Percentiles rank a stretch among this genome's conserved stretches.
These are phyloP conservation scores for Neonectria sp. DNA, from an alignment of 2,329 filamentous ascomycete species.

Conservation along the genomic window DNA sequence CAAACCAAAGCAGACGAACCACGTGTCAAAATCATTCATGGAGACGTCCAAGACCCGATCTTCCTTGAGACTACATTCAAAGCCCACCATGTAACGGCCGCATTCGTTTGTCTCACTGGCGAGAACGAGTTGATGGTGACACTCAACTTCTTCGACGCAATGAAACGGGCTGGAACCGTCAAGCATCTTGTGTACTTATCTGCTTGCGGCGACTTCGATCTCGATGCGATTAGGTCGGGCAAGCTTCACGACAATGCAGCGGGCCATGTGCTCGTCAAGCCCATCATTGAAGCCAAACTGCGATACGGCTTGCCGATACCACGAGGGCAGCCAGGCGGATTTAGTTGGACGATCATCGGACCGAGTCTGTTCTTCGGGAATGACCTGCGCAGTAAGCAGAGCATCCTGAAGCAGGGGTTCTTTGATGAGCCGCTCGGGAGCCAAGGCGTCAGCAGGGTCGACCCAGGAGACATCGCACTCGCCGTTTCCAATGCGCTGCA, in stretches of 20 bases:
- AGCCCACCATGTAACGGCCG: conserved; percentile 18
- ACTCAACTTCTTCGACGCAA: conserved; percentile 31
- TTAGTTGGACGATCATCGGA: conserved; percentile 34
- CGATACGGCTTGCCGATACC: conserved; percentile 19
- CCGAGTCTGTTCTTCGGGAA: conserved; percentile 33
- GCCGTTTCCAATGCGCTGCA: conserved; percentile 27
- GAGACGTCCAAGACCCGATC: conserved; percentile 27
- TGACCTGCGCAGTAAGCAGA: conserved; percentile 31
- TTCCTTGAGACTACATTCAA: conserved; percentile 22
- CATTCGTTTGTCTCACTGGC: conserved; percentile 29
- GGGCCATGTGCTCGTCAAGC: conserved; percentile 32
- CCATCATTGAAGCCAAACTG: conserved; percentile 33
- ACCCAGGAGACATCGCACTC: conserved; percentile 29
- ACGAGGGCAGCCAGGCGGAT: conserved; percentile 21
- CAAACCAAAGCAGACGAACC: background rate
- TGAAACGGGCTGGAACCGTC: conserved; percentile 17
- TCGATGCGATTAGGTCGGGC: conserved; percentile 26
- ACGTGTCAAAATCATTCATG: conserved; percentile 25
- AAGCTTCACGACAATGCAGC: conserved; percentile 15
- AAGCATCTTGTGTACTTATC: conserved; percentile 35
- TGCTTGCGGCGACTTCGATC: conserved; percentile 21
- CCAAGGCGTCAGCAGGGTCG: conserved; percentile 32
- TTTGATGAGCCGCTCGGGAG: conserved; percentile 33
- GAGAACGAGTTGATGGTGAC: conserved; percentile 36
- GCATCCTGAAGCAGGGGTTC: conserved; percentile 21